phyloP scores from a whole-genome alignment of 805 yeast species.

The Maudiozyma barnettii region DNA sequence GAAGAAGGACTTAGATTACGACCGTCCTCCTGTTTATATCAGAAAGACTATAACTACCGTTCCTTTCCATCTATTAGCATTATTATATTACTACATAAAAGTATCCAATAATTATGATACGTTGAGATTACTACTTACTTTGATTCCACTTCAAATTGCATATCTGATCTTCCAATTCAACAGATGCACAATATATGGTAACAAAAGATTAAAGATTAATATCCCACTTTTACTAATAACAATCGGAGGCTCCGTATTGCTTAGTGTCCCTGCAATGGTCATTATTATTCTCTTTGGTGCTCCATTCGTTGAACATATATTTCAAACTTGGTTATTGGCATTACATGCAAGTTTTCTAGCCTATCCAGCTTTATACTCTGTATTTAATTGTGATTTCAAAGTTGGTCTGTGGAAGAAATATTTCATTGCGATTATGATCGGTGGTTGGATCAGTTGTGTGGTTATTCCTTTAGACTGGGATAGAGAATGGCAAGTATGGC shows the following conservation, averaged over 20 bases:
- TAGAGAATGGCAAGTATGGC: constrained; percentile 95
- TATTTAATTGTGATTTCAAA: constrained; percentile 41
- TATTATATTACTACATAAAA: constrained; percentile 28
- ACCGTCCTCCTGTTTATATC: constrained; percentile 28
- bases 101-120: constrained; percentile 21
- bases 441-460: constrained; percentile 87
- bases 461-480: constrained; percentile 98
- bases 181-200: constrained; percentile 27
- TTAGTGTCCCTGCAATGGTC: constrained; percentile 21
- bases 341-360: constrained; percentile 52
- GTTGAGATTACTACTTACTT: constrained; percentile 19
- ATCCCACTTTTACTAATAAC: constrained; percentile 17
- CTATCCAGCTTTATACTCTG: constrained; percentile 56
- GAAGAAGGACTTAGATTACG: constrained; percentile 16
- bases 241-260: constrained; percentile 15
- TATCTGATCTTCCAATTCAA: constrained; percentile 31
- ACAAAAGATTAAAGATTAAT: constrained; percentile 25
- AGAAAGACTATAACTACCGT: constrained; percentile 21
- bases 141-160: constrained; percentile 29
- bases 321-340: constrained; percentile 52
- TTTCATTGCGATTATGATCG: constrained; percentile 35
- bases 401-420: constrained; percentile 36
- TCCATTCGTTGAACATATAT: constrained; percentile 46
- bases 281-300: constrained; percentile 67
- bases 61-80: constrained; percentile 27